These are phyloP conservation scores for Nicotiana noctiflora DNA, from an alignment of 257 asterid species.

Conservation along the genomic window DNA sequence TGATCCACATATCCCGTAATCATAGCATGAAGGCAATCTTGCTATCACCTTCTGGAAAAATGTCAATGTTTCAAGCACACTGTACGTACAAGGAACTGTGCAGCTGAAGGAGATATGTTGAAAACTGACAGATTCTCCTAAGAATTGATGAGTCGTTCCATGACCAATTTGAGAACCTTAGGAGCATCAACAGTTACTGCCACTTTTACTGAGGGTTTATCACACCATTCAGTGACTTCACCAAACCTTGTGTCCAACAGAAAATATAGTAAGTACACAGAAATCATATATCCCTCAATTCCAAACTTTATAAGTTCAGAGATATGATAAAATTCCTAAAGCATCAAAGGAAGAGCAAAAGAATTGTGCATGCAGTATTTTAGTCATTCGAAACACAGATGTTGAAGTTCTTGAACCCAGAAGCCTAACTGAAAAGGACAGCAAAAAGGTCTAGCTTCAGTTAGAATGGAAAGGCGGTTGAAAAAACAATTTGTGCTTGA, in stretches of 20 bases:
- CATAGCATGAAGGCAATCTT: background rate
- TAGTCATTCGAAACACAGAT: background rate
- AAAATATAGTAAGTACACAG: background rate
- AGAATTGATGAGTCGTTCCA: conserved; percentile 77
- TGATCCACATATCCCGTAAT: background rate
- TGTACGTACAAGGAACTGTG: background rate
- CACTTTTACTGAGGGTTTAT: conserved; percentile 78
- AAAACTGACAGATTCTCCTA: conserved; percentile 16
- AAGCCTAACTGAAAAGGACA: background rate
- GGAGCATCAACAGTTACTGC: conserved; percentile 96
- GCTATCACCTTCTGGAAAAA: background rate
- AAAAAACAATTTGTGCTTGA: background rate
- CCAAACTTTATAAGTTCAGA: background rate
- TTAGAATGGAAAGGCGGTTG: background rate
- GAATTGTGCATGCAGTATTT: background rate
- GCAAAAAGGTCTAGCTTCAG: background rate
- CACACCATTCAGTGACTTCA: conserved; percentile 77
- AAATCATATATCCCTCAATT: background rate
- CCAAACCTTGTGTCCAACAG: conserved; percentile 43
- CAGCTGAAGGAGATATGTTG: background rate
- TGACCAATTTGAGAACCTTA: conserved; percentile 55
- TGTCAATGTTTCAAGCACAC: background rate
- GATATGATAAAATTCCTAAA: background rate
- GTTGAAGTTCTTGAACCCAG: background rate
- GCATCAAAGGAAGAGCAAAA: background rate